These are phyloP conservation scores for Coniosporium tulheliwenetii DNA, from an alignment of 2,329 filamentous ascomycete species.

Conservation along the genomic window DNA sequence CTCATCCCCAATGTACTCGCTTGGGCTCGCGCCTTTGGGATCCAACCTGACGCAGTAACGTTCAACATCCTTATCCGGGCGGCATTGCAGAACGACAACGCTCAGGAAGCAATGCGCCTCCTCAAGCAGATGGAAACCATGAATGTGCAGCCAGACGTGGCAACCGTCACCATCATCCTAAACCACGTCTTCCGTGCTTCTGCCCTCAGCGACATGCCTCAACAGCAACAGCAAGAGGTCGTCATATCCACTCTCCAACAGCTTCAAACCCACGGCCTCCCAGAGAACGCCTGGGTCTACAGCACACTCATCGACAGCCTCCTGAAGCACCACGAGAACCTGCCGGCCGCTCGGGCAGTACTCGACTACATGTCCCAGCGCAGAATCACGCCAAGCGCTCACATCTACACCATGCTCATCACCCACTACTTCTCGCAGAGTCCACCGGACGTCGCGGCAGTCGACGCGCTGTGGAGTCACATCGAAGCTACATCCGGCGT, in stretches of 20 bases:
- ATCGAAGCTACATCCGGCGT: constrained; percentile 18
- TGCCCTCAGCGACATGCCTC: constrained; percentile 23
- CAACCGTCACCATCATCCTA: constrained; percentile 60
- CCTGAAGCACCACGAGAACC: constrained; percentile 31
- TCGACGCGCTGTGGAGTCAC: constrained; percentile 41
- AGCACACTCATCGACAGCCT: constrained; percentile 54
- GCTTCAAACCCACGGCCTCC: constrained; percentile 41
- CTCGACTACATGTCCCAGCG: constrained; percentile 44
- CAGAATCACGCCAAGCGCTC: constrained; percentile 38
- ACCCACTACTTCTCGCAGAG: constrained; percentile 46
- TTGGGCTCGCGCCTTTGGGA: constrained; percentile 21
- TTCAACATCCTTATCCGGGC: constrained; percentile 17
- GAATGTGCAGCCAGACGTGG: constrained; percentile 31
- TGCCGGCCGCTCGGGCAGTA: constrained; percentile 40
- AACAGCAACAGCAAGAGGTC: constrained; percentile 33
- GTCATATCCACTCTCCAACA: constrained; percentile 40
- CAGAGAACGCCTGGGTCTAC: constrained; percentile 48
- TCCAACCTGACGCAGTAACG: constrained; percentile 16
- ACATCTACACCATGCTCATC: constrained; percentile 62
- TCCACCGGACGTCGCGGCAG: constrained; percentile 42
- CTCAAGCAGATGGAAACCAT: constrained; percentile 26
- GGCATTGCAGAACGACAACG: constrained; percentile 11
- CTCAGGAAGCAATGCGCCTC: constrained; percentile 18
- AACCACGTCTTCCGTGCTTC: constrained; percentile 39
- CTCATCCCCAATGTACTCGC: constrained; percentile 38